Base-by-base conservation (phyloP, 2,329 filamentous ascomycete species). In the Epichloe festucae region DNA sequence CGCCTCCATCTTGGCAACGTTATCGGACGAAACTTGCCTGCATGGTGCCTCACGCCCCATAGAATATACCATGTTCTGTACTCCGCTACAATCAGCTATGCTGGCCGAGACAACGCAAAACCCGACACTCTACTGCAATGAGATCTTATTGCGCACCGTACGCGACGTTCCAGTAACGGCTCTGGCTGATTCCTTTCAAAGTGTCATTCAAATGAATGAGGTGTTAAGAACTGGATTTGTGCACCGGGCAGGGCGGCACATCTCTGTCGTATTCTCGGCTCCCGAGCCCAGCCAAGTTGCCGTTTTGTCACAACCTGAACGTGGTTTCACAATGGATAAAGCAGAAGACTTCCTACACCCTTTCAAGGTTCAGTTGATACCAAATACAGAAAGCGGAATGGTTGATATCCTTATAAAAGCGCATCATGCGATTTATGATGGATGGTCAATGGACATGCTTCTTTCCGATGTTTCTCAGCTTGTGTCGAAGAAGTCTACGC, bases 341-440 rank as follows among this genome's bases (percentile, higher is more conserved):
- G 62, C 63, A 5, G 64, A 65, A 3, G 63, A 66, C 5, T 67
- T 73, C 14, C 68, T 87, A 2, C 70, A 49, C 3, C 87, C 89
- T 0, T 69, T 90, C 14, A 67, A 64, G 15, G 67, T 89, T n/a
- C 76, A 87, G 53, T 66, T 89, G 2, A 41, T 50, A 8, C 58
- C 58, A 12, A 35, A 49, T 7, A 17, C 57, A 17, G 19, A 34
- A 8, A 48, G 61, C 4, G 52, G 56, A 46, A 51, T 62, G 3
- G 59, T 62, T 35, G 58, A 69, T 8, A 48, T 63, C 4, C 65
- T 78, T 11, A 50, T 87, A 44, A 73, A 84, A 12, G 71, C 94
- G 0, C 89, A 95, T 62, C 90, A 96, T 66, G 82, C 87, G 0
- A 64, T 94, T 1, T 96, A 95, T 61, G 90, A 96, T 65, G 90